phyloP scores from a whole-genome alignment of 305 asterid species.

The Solanum chacoense region DNA sequence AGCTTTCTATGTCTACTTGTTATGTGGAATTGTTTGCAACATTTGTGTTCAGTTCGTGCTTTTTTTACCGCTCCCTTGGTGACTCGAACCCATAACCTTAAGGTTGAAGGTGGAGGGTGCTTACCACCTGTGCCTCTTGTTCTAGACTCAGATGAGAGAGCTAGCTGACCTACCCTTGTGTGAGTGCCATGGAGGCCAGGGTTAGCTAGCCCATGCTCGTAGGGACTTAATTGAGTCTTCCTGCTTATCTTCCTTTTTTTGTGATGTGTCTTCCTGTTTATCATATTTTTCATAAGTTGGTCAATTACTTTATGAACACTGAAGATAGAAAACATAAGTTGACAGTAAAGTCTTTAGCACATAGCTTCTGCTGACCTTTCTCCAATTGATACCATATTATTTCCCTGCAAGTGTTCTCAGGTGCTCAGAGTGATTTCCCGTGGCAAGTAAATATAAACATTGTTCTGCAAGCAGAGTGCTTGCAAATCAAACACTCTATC shows the following conservation, averaged over 20 bases:
- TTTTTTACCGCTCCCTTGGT: neutral
- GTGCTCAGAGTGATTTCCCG: neutral
- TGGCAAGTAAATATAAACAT: neutral
- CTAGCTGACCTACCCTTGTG: neutral
- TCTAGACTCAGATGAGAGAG: neutral
- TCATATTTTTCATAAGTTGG: neutral
- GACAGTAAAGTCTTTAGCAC: neutral
- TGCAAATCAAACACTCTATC: neutral
- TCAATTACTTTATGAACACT: neutral
- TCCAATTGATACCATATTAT: neutral
- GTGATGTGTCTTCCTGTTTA: neutral
- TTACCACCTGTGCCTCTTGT: neutral
- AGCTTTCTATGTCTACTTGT: neutral
- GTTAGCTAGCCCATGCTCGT: neutral
- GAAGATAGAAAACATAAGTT: neutral
- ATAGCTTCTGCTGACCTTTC: neutral
- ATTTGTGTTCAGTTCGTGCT: neutral
- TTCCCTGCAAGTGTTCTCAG: neutral
- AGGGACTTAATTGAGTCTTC: neutral
- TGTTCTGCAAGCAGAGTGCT: neutral
- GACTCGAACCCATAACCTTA: neutral
- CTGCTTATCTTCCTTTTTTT: neutral
- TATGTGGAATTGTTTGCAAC: neutral
- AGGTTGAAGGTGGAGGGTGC: neutral
- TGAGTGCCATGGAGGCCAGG: neutral